Evolutionary conservation across 192 early-diverging fungal species (phyloP).

Genomic region (Backusella circina): DNA sequence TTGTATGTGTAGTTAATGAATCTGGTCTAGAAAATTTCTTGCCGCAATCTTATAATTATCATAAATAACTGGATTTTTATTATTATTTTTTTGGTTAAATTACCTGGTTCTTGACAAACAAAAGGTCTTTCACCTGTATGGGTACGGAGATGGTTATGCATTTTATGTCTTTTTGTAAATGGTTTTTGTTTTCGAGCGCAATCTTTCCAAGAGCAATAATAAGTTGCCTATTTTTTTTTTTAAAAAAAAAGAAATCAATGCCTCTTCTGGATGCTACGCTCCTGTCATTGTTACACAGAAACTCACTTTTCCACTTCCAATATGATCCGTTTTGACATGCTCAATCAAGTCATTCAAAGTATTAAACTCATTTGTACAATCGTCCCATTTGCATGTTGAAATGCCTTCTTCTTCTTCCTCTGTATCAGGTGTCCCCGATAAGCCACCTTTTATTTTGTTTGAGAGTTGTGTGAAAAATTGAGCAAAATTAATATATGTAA

Average conservation of each 20-base stretch:
- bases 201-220: slow-evolving; percentile 50
- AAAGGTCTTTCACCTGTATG: slow-evolving; percentile 80
- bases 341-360: slow-evolving; percentile 43
- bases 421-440: not conserved
- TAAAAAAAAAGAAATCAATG: not conserved
- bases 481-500: not conserved
- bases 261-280: not conserved
- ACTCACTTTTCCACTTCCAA: slow-evolving; percentile 55
- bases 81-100: not conserved
- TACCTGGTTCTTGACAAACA: slow-evolving; percentile 52
- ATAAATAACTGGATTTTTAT: not conserved
- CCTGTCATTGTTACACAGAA: not conserved
- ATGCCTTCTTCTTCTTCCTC: slow-evolving; percentile 21
- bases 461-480: not conserved
- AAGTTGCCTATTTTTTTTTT: slow-evolving; percentile 31
- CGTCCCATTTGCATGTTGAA: slow-evolving; percentile 48
- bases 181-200: slow-evolving; percentile 55
- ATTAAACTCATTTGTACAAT: slow-evolving; percentile 42
- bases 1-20: slow-evolving; percentile 66
- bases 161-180: slow-evolving; percentile 70
- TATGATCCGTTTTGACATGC: slow-evolving; percentile 50
- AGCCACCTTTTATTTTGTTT: not conserved
- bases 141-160: slow-evolving; percentile 68
- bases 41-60: slow-evolving; percentile 44
- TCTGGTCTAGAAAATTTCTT: slow-evolving; percentile 78